Conservation (phyloP, 352 stramenopile genomes). For the Phytophthora europaea region DNA sequence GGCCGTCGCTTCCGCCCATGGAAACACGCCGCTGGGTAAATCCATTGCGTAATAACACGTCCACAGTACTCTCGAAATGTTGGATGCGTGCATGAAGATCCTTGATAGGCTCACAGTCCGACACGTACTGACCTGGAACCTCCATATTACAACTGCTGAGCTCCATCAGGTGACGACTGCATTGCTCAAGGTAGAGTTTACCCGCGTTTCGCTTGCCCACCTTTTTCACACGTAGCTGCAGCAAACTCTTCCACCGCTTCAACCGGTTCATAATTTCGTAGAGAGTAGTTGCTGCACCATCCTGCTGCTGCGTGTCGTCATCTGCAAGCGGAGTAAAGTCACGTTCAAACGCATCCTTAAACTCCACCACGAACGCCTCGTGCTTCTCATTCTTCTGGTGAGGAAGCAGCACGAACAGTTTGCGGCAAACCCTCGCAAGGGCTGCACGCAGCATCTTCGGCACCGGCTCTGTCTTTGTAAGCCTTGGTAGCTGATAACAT, state of each 20-base stretch:
- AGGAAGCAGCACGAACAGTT: conserved; percentile 90
- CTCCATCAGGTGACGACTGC: conserved; percentile 91
- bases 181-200: conserved; percentile 87
- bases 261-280: conserved; percentile 91
- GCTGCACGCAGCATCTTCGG: conserved; percentile 92
- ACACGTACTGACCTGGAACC: conserved; percentile 93
- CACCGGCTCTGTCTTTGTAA: conserved; percentile 82
- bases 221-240: conserved; percentile 87
- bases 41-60: conserved; percentile 87
- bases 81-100: conserved; percentile 92
- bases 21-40: conserved; percentile 93
- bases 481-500: conserved; percentile 90
- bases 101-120: conserved; percentile 92
- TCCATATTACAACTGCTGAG: conserved; percentile 91
- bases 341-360: conserved; percentile 87
- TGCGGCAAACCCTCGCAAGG: conserved; percentile 92
- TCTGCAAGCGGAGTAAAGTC: conserved; percentile 74
- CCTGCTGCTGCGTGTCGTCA: conserved; percentile 37
- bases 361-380: conserved; percentile 88
- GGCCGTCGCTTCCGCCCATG: conserved; percentile 91
- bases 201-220: conserved; percentile 75
- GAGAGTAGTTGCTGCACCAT: conserved; percentile 57
- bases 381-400: conserved; percentile 92
- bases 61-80: conserved; percentile 90
- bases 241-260: conserved; percentile 92